Base-by-base conservation (phyloP, 495 filamentous ascomycete species). In the Xylaria longipes region DNA sequence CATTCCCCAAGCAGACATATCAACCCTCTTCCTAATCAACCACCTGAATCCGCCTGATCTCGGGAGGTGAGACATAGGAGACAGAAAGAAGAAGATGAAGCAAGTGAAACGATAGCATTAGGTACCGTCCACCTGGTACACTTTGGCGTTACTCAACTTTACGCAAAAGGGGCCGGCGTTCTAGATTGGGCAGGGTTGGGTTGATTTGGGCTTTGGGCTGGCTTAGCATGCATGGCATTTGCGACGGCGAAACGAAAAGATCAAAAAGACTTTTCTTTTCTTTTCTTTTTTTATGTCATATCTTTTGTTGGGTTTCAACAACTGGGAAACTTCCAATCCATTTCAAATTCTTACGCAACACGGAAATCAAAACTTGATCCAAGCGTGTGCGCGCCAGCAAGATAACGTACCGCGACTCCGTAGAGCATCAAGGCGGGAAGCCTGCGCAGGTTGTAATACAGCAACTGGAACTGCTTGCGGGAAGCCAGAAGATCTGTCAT, bases 1-100 rank as follows among this genome's bases (percentile, higher is more conserved):
- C 93, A 73, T 93, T 88, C 87, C 93, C 93, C 75, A 94, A 95
- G 86, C 88, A 94, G 81, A 86, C 89, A 75, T 96, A 95, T 84
- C 76, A 84, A 68, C 77, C 82, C 39, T 78, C 82, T 52, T 81
- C 74, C 74, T 79, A 77, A 72, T 73, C 71, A 63, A 70, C 68
- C 37, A 66, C 69, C 17, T 71, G 48, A 65, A 66, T 56, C 69
- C 64, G 69, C 69, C 62, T 71, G 52, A 76, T 74, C 62, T 43
- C 54, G 35, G 43, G 71, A 70, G 35, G 61, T 61, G 39, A 68
- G 64, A 70, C 22, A 35, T 22, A 48, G 68, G 43, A 70, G 54
- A 65, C 17, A 56, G 27, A 39, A 58, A 39, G 37, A 54, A 17
- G 20, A 48, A 35, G 62, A 58, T 5, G 50, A 27, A 66, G 41